Evolutionary conservation across 345 rosid genomes (phyloP), one percentile per base, ranked within the genome.

Genomic region (Hibiscus syriacus): DNA sequence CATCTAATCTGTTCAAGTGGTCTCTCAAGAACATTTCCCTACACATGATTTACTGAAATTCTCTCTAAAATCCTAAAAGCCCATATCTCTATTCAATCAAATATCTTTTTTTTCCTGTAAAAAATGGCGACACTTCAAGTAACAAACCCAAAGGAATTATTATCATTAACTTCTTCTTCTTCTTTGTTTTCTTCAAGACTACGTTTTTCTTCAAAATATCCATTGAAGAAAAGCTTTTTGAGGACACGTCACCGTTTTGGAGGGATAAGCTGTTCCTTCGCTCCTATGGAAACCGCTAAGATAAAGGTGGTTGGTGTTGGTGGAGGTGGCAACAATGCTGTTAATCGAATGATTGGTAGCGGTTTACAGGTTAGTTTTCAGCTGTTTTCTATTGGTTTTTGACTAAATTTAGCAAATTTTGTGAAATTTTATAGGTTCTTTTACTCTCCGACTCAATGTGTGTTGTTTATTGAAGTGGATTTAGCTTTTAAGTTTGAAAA

Each of bases 271-370:
- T 90, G 97, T 73, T 89, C 92, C 5, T 94, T 80, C 71, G 70
- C 81, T 19, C 82, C 90, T 2, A 72, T 81, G 85, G 99, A 94
- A 43, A 79, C 94, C 43, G 99, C 99, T 34, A 93, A 80, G 82
- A 93, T 93, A 54, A 93, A 90, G 80, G 98, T 93, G 2, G 82
- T 93, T 27, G 98, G 98, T 38, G 94, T 90, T 32, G 99, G 97
- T 39, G 99, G 99, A 7, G 97, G 99, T 25, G 99, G 99, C 76
- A 94, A 90, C 89, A 94, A 94, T 86, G 97, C 99, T 70, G 90
- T 94, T 66, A 90, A 94, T 79, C 95, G 97, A 45, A 94, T 94
- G 99, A 89, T 90, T 83, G 90, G 92, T 23, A 90, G 92, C 69
- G 96, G 97, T 52, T 82, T 94, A 69, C 97, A 89, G 84, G 99